These are phyloP conservation scores for Haplographium delicatum DNA, from an alignment of 495 filamentous ascomycete species.

Conservation along the genomic window DNA sequence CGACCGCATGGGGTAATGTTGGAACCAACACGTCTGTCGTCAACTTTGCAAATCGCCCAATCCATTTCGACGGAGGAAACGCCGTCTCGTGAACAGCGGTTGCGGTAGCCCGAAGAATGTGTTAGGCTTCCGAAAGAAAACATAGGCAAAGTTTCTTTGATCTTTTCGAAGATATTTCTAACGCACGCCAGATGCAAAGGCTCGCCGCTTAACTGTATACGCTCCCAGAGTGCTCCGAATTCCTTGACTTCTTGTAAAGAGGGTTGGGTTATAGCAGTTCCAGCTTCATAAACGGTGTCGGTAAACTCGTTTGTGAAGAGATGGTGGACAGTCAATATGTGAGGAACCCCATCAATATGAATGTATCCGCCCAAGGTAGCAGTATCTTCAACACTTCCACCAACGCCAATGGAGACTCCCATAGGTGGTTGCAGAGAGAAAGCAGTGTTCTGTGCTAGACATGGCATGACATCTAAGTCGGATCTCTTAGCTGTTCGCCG, in stretches of 20 bases:
- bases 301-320: not conserved
- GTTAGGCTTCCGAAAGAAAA: not conserved
- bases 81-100: not conserved
- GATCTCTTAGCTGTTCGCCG: not conserved
- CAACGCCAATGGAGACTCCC: not conserved
- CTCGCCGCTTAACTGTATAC: not conserved
- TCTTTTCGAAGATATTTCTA: not conserved
- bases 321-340: not conserved
- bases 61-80: not conserved
- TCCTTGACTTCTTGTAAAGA: constrained; percentile 2
- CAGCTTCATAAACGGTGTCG: not conserved
- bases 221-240: not conserved
- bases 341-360: not conserved
- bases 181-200: not conserved
- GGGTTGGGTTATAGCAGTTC: not conserved
- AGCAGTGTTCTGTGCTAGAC: not conserved
- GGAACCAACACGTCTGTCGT: not conserved
- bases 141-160: not conserved
- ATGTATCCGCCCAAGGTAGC: constrained; percentile 1
- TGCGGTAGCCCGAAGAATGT: not conserved
- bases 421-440: not conserved
- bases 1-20: not conserved
- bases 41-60: constrained; percentile 1
- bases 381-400: not conserved
- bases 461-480: not conserved